Percentiles rank a stretch among this genome's conserved stretches.
phyloP scores from a whole-genome alignment of 805 yeast genomes.

The Pichia membranifaciens region DNA sequence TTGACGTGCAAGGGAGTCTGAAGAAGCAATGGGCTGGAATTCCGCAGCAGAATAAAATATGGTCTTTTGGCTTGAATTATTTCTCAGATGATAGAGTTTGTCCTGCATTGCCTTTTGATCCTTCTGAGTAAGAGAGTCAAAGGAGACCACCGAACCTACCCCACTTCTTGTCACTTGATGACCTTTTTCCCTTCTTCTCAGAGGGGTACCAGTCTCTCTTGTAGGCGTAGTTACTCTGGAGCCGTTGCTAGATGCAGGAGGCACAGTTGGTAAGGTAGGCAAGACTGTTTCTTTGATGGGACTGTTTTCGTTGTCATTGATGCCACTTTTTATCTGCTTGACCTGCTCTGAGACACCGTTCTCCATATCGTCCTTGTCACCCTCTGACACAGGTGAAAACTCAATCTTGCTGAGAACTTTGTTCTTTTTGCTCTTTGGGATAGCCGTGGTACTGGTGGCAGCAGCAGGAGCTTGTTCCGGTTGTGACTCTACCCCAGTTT shows the following conservation, averaged over 20 bases:
- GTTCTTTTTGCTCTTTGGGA: background rate
- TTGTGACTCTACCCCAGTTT: too few relatives aligned
- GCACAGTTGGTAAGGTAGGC: background rate
- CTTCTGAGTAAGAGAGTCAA: conserved; percentile 7
- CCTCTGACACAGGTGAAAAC: conserved; percentile 6
- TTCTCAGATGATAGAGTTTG: conserved; percentile 1
- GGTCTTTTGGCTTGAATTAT: conserved; percentile 4
- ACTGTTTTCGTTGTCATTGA: background rate
- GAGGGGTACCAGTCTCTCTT: background rate
- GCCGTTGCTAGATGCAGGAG: background rate
- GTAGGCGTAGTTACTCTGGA: background rate
- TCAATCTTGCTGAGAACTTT: conserved; percentile 7
- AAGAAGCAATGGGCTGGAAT: conserved; percentile 13
- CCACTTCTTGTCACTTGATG: conserved; percentile 5
- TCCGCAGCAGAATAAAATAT: conserved; percentile 9
- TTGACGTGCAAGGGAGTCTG: conserved; percentile 19
- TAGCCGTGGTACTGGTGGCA: background rate
- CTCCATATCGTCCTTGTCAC: conserved; percentile 24
- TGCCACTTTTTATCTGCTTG: background rate
- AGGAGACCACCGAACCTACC: conserved; percentile 8
- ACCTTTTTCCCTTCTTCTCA: background rate
- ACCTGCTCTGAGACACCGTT: conserved; percentile 6
- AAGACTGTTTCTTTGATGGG: background rate
- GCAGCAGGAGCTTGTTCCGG: conserved; percentile 1
- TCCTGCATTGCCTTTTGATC: background rate